Conservation (phyloP, 768 basidiomycete species). For the Hypholoma sublateritium region DNA sequence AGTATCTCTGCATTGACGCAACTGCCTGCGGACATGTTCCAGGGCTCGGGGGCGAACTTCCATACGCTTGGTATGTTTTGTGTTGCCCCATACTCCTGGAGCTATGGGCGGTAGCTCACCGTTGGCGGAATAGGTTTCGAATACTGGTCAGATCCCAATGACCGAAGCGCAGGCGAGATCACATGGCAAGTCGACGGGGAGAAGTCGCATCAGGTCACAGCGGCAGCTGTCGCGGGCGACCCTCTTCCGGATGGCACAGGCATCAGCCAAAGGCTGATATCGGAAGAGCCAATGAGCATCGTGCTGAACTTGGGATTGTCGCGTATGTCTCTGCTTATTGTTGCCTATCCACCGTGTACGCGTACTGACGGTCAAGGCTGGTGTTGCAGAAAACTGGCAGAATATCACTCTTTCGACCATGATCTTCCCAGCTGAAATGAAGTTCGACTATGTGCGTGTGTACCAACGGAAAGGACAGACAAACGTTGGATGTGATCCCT, state of each 20-base stretch:
- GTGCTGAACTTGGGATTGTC: conserved; percentile 66
- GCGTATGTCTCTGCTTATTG: conserved; percentile 30
- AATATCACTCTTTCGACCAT: conserved; percentile 51
- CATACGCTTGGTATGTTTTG: conserved; percentile 42
- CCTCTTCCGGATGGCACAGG: conserved; percentile 36
- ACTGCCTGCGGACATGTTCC: conserved; percentile 54
- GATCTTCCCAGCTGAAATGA: conserved; percentile 68
- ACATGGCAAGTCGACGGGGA: conserved; percentile 71
- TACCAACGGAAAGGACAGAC: conserved; percentile 62
- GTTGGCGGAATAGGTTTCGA: conserved; percentile 56
- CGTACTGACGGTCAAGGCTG: background rate
- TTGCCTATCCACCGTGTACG: background rate
- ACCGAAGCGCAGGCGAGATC: conserved; percentile 59
- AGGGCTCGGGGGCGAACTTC: conserved; percentile 53
- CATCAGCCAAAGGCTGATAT: conserved; percentile 59
- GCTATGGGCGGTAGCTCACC: background rate
- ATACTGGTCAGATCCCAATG: conserved; percentile 62
- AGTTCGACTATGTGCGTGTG: conserved; percentile 79
- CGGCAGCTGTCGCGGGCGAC: conserved; percentile 48
- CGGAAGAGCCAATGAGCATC: conserved; percentile 61
- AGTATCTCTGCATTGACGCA: conserved; percentile 47
- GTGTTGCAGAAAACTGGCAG: conserved; percentile 61
- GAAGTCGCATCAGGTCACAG: conserved; percentile 50
- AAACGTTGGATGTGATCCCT: conserved; percentile 70
- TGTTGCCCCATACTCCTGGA: background rate